These are phyloP conservation scores for Candida namnaoensis DNA, from an alignment of 805 yeast species.

Conservation along the genomic window DNA sequence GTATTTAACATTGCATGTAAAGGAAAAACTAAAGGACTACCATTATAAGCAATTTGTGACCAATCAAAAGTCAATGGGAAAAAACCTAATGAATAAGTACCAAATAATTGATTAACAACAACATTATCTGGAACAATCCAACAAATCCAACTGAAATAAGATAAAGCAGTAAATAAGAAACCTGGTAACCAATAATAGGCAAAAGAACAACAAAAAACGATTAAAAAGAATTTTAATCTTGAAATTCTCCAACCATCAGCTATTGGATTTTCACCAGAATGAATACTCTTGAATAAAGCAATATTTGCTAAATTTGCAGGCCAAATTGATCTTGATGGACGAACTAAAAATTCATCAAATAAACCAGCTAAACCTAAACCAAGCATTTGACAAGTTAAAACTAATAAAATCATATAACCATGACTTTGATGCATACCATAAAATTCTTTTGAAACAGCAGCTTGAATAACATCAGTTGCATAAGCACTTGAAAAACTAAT, in stretches of 20 bases:
- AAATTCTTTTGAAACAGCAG: constrained; percentile 32
- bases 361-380: constrained; percentile 67
- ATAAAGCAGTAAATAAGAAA: constrained; percentile 48
- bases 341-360: constrained; percentile 47
- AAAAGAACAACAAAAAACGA: constrained; percentile 30
- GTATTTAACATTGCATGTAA: constrained; percentile 34
- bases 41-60: constrained; percentile 49
- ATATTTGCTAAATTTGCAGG: constrained; percentile 57
- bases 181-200: constrained; percentile 59
- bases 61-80: constrained; percentile 65
- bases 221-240: constrained; percentile 36
- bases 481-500: constrained; percentile 42
- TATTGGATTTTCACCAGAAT: constrained; percentile 10
- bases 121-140: constrained; percentile 50
- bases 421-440: constrained; percentile 27
- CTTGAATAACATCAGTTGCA: constrained; percentile 46
- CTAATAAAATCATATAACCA: constrained; percentile 37
- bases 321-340: constrained; percentile 65
- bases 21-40: constrained; percentile 62
- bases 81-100: constrained; percentile 54
- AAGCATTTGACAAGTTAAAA: constrained; percentile 49
- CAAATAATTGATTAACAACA: constrained; percentile 58
- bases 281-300: constrained; percentile 44
- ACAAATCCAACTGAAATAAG: constrained; percentile 49
- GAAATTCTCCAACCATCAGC: constrained; percentile 41